These are phyloP conservation scores for Eucalyptus albens DNA, from an alignment of 345 rosid species.

Conservation along the genomic window DNA sequence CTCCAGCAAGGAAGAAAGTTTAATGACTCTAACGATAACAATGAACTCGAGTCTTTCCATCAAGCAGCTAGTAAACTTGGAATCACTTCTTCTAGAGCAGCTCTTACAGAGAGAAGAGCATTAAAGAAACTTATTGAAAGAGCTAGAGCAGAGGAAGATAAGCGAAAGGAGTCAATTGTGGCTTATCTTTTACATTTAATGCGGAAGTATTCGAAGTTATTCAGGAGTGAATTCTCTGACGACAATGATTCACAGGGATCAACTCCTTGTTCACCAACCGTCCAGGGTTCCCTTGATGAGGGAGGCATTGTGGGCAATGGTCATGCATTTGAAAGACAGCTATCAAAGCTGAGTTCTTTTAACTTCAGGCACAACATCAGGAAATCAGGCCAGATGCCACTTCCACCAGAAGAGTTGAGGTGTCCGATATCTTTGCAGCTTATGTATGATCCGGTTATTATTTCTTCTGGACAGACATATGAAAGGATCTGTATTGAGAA, in stretches of 20 bases:
- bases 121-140: slow-evolving; percentile 85
- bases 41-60: slow-evolving; percentile 83
- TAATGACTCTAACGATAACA: slow-evolving; percentile 38
- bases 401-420: slow-evolving; percentile 94
- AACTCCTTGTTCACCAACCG: slow-evolving; percentile 81
- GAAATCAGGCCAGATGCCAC: slow-evolving; percentile 59
- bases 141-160: slow-evolving; percentile 94
- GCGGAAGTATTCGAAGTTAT: slow-evolving; percentile 90
- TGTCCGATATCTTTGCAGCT: slow-evolving; percentile 96
- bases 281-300: slow-evolving; percentile 40
- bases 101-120: slow-evolving; percentile 88
- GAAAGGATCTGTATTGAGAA: slow-evolving; percentile 93
- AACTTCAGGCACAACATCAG: slow-evolving; percentile 40
- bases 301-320: slow-evolving; percentile 15
- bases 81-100: slow-evolving; percentile 80
- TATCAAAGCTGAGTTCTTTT: slow-evolving; percentile 71
- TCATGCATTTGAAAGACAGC: slow-evolving; percentile 66
- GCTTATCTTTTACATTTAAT: slow-evolving; percentile 88
- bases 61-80: slow-evolving; percentile 70
- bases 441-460: slow-evolving; percentile 94
- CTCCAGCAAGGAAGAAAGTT: slow-evolving; percentile 90
- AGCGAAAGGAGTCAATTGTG: slow-evolving; percentile 94
- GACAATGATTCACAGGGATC: slow-evolving; percentile 94
- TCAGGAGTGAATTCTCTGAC: slow-evolving; percentile 71
- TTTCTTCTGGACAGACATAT: slow-evolving; percentile 97